phyloP scores from a whole-genome alignment of 129 eudicot species.

The Chrysanthemum lavandulifolium region DNA sequence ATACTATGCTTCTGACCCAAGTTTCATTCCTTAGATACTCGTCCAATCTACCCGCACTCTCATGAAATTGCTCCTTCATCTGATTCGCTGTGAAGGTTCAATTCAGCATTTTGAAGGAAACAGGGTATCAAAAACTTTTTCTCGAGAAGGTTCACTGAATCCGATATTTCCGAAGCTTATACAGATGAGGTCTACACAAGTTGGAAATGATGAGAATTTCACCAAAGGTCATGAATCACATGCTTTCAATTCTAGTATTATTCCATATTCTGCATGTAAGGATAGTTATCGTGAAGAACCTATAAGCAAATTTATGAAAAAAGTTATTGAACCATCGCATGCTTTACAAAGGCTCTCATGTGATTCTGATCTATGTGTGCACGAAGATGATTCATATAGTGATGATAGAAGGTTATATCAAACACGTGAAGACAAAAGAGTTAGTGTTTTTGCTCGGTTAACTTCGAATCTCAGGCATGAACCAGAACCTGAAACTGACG shows the following conservation, averaged over 20 bases:
- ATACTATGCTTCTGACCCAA: slow-evolving; percentile 11
- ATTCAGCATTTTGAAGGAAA: slow-evolving; percentile 18
- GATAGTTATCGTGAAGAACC: too few species aligned
- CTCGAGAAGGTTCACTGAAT: too few species aligned
- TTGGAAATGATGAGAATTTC: too few species aligned
- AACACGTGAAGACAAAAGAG: slow-evolving; percentile 29
- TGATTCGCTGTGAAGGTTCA: slow-evolving; percentile 18
- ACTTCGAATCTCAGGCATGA: slow-evolving; percentile 23
- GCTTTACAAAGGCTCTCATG: not conserved
- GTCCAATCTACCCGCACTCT: slow-evolving; percentile 23
- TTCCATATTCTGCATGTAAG: too few species aligned
- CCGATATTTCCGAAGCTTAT: too few species aligned
- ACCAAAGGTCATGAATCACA: too few species aligned
- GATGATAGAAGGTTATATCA: not conserved
- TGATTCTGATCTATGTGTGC: slow-evolving; percentile 18
- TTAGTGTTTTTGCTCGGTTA: slow-evolving; percentile 59
- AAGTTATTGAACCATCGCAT: too few species aligned
- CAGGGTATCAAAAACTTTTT: too few species aligned
- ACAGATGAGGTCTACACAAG: too few species aligned
- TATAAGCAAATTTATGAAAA: too few species aligned
- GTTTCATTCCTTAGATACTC: slow-evolving; percentile 23
- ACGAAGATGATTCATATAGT: slow-evolving; percentile 15
- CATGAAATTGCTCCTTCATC: slow-evolving; percentile 14
- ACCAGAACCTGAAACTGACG: slow-evolving; percentile 15
- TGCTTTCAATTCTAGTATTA: too few species aligned